These are phyloP conservation scores for Podaxis rugospora DNA, from an alignment of 768 basidiomycete genomes.

Conservation along the genomic window DNA sequence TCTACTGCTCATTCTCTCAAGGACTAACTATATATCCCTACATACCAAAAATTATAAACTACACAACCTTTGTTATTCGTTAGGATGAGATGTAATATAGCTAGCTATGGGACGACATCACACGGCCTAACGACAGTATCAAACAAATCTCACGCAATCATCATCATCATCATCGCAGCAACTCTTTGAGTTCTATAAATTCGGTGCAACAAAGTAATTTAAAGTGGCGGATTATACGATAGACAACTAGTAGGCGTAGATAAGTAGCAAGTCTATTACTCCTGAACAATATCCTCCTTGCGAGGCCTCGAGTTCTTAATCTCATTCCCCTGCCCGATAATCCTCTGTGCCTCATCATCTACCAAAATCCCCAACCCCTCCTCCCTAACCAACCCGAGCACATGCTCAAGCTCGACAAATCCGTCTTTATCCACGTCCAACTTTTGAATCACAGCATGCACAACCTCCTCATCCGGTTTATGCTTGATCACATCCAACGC, in stretches of 20 bases:
- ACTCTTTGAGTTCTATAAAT: neutral
- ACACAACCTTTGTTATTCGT: neutral
- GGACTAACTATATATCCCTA: neutral
- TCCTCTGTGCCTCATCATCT: slow-evolving; percentile 78
- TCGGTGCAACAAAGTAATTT: neutral
- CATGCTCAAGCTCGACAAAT: slow-evolving; percentile 92
- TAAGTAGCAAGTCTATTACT: slow-evolving; percentile 28
- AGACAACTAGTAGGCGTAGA: neutral
- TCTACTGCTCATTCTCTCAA: neutral
- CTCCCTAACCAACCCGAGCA: slow-evolving; percentile 82
- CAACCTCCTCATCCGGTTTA: slow-evolving; percentile 84
- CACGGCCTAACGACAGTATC: neutral
- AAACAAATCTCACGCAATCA: neutral
- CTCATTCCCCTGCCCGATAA: slow-evolving; percentile 82
- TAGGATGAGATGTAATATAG: slow-evolving; percentile 7
- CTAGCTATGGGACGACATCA: neutral
- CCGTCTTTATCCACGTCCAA: slow-evolving; percentile 96
- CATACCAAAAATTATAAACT: neutral
- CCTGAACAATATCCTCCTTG: slow-evolving; percentile 94
- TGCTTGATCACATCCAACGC: slow-evolving; percentile 94
- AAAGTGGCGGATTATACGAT: neutral
- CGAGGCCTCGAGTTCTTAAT: slow-evolving; percentile 78
- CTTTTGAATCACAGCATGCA: slow-evolving; percentile 84
- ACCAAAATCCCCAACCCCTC: slow-evolving; percentile 83
- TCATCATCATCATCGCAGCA: neutral